Evolutionary conservation across 306 rosid genomes (phyloP), one percentile per base, ranked within the genome.

Genomic region (Lotus japonicus): DNA sequence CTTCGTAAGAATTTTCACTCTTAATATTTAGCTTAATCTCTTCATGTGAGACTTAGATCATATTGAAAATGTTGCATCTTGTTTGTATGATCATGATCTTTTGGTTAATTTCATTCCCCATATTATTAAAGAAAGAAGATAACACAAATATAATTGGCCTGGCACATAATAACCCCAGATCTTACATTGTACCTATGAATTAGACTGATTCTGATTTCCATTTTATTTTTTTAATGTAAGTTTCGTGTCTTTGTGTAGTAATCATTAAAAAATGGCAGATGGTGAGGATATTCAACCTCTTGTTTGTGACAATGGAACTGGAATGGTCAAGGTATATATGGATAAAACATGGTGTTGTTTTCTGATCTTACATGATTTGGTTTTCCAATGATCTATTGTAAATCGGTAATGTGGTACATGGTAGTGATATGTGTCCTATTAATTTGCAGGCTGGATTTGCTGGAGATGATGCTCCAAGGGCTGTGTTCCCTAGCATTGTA

Each of bases 391-490:
- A 21, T 21, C 26, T 21, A 21, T 21, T n/a, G n/a, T n/a, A n/a
- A n/a, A n/a, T n/a, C n/a, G 26, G 26, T 21, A 21, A 21, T 21
- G 26, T 21, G 3, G 26, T 3, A 21, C 26, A 3, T 21, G 26
- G 26, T 21, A 14, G 12, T 65, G 46, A 61, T 17, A 33, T 51
- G 39, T 70, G 41, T 58, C 46, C 33, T 31, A 61, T 50, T 28
- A 28, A 23, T 58, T 71, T 26, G 38, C 18, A 92, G 98, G 98
- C 98, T 72, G 98, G 98, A 53, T 92, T 92, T 81, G 98, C 98
- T 0, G 98, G 97, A 60, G 98, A 92, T 54, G 97, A 92, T 84
- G 98, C 98, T 16, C 98, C 98, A 43, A 84, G 98, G 86, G 98
- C 97, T 14, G 98, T 92, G 26, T 92, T 92, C 76, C 98, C 98